Percentiles rank a stretch among this genome's conserved stretches.
phyloP scores from a whole-genome alignment of 805 yeast species.

The Hanseniaspora mollemarum region DNA sequence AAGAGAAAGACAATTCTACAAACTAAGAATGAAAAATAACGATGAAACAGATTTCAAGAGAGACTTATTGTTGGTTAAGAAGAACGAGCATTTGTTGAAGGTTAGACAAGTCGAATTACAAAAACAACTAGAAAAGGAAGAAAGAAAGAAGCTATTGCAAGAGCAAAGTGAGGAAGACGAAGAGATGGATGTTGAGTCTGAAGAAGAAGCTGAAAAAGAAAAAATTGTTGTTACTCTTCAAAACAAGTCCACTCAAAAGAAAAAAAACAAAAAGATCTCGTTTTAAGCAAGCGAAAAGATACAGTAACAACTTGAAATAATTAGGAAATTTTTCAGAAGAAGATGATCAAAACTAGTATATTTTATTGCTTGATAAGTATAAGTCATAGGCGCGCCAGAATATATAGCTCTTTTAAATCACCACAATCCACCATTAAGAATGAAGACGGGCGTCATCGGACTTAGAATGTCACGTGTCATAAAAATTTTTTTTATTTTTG shows the following conservation, averaged over 20 bases:
- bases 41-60: slow-evolving; percentile 72
- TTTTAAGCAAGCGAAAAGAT: slow-evolving; percentile 19
- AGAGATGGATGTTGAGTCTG: slow-evolving; percentile 18
- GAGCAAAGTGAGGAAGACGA: slow-evolving; percentile 38
- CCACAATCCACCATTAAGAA: too few relatives aligned
- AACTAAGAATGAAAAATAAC: slow-evolving; percentile 98
- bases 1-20: slow-evolving; percentile 97
- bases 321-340: not conserved
- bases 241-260: slow-evolving; percentile 29
- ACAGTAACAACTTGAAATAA: not conserved
- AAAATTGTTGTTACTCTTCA: slow-evolving; percentile 45
- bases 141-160: slow-evolving; percentile 43
- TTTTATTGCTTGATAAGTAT: not conserved
- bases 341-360: not conserved
- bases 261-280: slow-evolving; percentile 37
- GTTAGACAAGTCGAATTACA: slow-evolving; percentile 89
- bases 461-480: too few relatives aligned
- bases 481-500: too few relatives aligned
- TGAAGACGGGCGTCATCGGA: too few relatives aligned
- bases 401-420: not conserved
- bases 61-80: slow-evolving; percentile 80
- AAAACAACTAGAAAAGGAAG: slow-evolving; percentile 58
- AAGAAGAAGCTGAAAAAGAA: slow-evolving; percentile 38
- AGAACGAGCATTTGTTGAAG: slow-evolving; percentile 77
- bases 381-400: not conserved